phyloP scores from a whole-genome alignment of 1,284 basidiomycete species.

The Ganoderma resinaceum region DNA sequence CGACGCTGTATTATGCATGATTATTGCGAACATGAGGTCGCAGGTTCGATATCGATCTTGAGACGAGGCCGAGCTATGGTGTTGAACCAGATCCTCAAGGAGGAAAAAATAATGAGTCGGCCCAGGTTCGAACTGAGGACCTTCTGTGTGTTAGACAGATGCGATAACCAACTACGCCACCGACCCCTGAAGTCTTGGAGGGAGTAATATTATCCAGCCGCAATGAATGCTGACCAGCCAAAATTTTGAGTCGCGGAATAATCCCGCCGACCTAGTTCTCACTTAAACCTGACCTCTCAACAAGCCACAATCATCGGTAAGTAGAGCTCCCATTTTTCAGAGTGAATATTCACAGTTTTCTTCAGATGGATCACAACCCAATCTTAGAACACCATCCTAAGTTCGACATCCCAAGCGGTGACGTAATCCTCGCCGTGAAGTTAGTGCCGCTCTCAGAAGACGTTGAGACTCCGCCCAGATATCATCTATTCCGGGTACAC shows the following conservation, averaged over 20 bases:
- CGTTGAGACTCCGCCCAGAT: not conserved
- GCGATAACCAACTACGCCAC: constrained; percentile 84
- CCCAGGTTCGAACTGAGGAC: constrained; percentile 33
- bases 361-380: not conserved
- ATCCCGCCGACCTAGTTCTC: not conserved
- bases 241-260: too few species aligned
- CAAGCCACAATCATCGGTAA: not conserved
- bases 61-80: too few species aligned
- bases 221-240: not conserved
- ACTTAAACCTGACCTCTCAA: not conserved
- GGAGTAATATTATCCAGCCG: too few species aligned
- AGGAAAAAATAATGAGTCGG: constrained; percentile 24
- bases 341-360: not conserved
- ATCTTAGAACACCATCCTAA: not conserved
- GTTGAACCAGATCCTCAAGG: too few species aligned
- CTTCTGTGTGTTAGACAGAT: constrained; percentile 66
- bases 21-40: too few species aligned
- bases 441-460: not conserved
- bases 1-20: too few species aligned
- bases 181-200: too few species aligned
- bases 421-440: not conserved
- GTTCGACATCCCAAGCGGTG: not conserved
- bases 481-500: constrained; percentile 2
- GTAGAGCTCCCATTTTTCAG: not conserved
- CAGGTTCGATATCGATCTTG: too few species aligned